A percentile compares a stretch with the other conserved stretches of the same genome.
Conservation (phyloP, 495 filamentous ascomycete species). For the Penicillium arizonense region DNA sequence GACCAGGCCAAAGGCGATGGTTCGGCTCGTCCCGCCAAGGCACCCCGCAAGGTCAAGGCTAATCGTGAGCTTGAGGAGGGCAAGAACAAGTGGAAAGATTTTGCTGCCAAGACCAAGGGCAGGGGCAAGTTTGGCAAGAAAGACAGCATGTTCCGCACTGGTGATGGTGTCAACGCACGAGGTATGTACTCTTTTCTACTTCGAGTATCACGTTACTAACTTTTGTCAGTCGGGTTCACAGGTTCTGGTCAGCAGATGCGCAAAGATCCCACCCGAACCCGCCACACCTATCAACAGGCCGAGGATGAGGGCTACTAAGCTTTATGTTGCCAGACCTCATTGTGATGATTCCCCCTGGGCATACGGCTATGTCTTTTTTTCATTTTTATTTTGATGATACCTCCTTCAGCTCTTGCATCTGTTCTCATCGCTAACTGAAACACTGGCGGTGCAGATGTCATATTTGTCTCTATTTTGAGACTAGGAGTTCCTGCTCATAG, state of each 20-base stretch:
- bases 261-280: conserved; percentile 78
- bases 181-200: conserved; percentile 51
- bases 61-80: conserved; percentile 84
- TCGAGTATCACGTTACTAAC: conserved; percentile 1
- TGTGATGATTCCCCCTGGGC: conserved; percentile 4
- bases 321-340: not conserved
- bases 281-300: conserved; percentile 81
- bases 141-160: conserved; percentile 96
- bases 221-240: conserved; percentile 79
- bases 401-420: conserved; percentile 10
- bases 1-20: conserved; percentile 69
- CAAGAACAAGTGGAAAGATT: conserved; percentile 95
- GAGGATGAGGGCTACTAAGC: conserved; percentile 64
- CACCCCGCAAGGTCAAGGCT: conserved; percentile 81
- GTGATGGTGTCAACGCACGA: conserved; percentile 79
- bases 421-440: conserved; percentile 35
- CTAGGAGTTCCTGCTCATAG: conserved; percentile 17
- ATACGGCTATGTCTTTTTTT: conserved; percentile 16
- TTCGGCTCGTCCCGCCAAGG: conserved; percentile 62
- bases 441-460: conserved; percentile 29
- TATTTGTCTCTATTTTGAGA: conserved; percentile 12
- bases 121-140: conserved; percentile 85
- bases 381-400: conserved; percentile 10
- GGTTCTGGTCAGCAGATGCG: conserved; percentile 93
- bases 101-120: conserved; percentile 73